Percentiles rank a stretch among this genome's conserved stretches.
These are phyloP conservation scores for Mycena alexandri DNA, from an alignment of 768 basidiomycete species.

Conservation along the genomic window DNA sequence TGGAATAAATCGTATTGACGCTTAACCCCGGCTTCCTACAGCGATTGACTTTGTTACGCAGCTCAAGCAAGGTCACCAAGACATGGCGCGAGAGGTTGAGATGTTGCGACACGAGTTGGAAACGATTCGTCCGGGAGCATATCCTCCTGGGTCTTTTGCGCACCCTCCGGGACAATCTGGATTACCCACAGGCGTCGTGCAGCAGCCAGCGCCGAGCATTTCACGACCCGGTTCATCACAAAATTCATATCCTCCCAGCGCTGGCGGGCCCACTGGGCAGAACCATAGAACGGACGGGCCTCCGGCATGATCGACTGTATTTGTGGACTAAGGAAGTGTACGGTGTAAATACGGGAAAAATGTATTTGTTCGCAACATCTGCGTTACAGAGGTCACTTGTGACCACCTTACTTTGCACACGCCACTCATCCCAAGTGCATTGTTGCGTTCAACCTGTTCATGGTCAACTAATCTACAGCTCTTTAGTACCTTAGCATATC, in stretches of 20 bases:
- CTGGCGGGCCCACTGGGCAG: slow-evolving; percentile 52
- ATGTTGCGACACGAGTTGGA: slow-evolving; percentile 82
- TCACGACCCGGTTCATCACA: slow-evolving; percentile 76
- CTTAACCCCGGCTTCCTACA: slow-evolving; percentile 44
- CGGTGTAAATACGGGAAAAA: slow-evolving; percentile 21
- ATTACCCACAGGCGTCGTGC: slow-evolving; percentile 50
- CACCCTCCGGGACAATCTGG: slow-evolving; percentile 53
- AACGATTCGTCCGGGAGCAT: slow-evolving; percentile 68
- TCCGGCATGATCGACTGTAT: slow-evolving; percentile 48
- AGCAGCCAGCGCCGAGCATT: slow-evolving; percentile 47
- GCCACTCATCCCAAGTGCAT: slow-evolving; percentile 27
- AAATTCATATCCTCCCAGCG: slow-evolving; percentile 63
- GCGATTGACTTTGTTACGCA: slow-evolving; percentile 91
- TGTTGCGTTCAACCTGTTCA: slow-evolving; percentile 10
- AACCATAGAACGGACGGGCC: slow-evolving; percentile 63
- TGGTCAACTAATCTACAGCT: slow-evolving; percentile 28
- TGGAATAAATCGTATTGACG: slow-evolving; percentile 18
- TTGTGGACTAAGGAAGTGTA: slow-evolving; percentile 32
- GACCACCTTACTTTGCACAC: neutral
- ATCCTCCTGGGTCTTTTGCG: slow-evolving; percentile 61
- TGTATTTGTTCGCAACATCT: slow-evolving; percentile 24
- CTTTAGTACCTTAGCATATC: slow-evolving; percentile 28
- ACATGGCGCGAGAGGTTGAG: slow-evolving; percentile 85
- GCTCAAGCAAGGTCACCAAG: slow-evolving; percentile 82
- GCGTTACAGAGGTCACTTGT: slow-evolving; percentile 19